A percentile compares a stretch with the other conserved stretches of the same genome.
Conservation (phyloP, 2,329 filamentous ascomycete species). For the Orbilia oligospora region DNA sequence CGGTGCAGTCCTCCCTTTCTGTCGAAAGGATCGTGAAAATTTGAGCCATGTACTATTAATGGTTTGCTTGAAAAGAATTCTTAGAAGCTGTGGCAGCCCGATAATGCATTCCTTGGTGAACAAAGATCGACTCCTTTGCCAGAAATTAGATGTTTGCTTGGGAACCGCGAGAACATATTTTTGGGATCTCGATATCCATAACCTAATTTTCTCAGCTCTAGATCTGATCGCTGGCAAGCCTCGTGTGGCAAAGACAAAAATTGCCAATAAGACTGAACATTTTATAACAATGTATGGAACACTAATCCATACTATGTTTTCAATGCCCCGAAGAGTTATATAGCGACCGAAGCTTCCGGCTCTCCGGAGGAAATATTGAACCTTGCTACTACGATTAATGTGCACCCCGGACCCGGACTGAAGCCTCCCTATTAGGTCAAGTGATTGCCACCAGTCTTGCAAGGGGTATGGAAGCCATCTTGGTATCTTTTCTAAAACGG, state of each 20-base stretch:
- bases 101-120: background rate
- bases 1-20: background rate
- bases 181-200: background rate
- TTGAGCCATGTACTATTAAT: conserved; percentile 5
- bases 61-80: background rate
- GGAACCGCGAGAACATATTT: background rate
- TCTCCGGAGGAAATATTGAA: background rate
- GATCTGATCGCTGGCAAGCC: conserved; percentile 8
- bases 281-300: conserved; percentile 14
- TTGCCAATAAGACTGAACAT: conserved; percentile 11
- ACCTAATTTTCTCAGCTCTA: too few species aligned
- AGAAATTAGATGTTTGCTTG: background rate
- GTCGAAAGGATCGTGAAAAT: conserved; percentile 2
- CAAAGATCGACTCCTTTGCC: conserved; percentile 1
- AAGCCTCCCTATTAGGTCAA: background rate
- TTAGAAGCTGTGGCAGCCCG: background rate
- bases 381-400: background rate
- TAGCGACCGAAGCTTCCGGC: background rate
- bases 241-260: conserved; percentile 20
- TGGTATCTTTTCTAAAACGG: background rate
- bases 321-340: background rate
- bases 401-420: background rate
- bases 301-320: conserved; percentile 5
- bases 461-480: background rate
- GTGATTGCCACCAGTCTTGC: background rate